Conservation (phyloP, 2,329 filamentous ascomycete species). For the Hortaea werneckii region DNA sequence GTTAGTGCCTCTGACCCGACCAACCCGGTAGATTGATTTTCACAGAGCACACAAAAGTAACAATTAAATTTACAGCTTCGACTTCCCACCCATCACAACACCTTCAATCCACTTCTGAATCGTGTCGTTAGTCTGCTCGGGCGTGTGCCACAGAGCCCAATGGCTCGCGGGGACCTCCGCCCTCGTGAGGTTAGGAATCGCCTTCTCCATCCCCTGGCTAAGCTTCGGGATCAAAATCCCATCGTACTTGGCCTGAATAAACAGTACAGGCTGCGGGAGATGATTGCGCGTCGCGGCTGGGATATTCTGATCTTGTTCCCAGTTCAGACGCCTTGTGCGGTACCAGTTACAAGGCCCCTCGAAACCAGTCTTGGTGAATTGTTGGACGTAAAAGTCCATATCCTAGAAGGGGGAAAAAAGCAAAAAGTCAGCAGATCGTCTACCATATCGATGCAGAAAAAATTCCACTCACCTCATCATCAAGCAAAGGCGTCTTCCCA, state of each 20-base stretch:
- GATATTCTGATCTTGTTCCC: conserved; percentile 55
- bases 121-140: conserved; percentile 58
- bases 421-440: no score
- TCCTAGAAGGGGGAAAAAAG: no score
- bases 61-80: conserved; percentile 40
- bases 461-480: no score
- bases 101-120: conserved; percentile 58
- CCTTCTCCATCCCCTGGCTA: conserved; percentile 59
- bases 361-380: no score
- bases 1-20: no score
- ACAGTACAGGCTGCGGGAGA: conserved; percentile 49
- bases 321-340: conserved; percentile 61
- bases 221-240: conserved; percentile 61
- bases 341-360: conserved; percentile 64
- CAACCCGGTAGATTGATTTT: no score
- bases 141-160: conserved; percentile 72
- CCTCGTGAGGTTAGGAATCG: conserved; percentile 54
- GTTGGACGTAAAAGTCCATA: no score
- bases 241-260: conserved; percentile 64
- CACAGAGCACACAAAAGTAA: no score
- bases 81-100: no score
- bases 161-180: conserved; percentile 61
- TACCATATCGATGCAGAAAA: no score
- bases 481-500: not conserved
- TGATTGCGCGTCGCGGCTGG: conserved; percentile 9